Base-by-base conservation (phyloP, 1,284 basidiomycete genomes). In the Leccinum variabile region DNA sequence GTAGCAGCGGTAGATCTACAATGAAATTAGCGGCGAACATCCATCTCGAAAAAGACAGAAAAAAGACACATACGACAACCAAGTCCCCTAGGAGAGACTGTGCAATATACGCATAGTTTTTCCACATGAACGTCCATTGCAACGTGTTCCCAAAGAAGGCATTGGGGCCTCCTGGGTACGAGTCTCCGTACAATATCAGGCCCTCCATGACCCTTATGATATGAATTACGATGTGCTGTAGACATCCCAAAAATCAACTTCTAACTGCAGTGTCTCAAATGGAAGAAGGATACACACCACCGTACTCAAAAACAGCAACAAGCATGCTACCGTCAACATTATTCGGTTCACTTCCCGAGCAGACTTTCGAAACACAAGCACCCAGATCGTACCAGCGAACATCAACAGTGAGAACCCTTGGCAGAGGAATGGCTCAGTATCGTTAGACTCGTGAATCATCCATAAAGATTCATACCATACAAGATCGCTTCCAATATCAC, bases 321-420 rank as follows among this genome's bases (percentile, higher is more conserved):
- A 28, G 33, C 68, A 69, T 22, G 68, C 60, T n/a, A 50, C 60
- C 13, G 30, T 13, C 4, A 71, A 8, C 49, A 68, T 62, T 49
- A 41, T 69, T n/a, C 5, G 28, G 39, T 66, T 66, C 53, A 68
- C 49, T 7, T 28, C 22, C 18, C 22, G 37, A 3, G 59, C 52
- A 3, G 65, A 50, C 18, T 44, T 56, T 32, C 50, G 58, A 35
- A 44, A 59, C 10, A 28, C 41, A 10, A 69, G n/a, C 3, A 33
- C 56, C 69, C 67, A 68, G 18, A 71, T 49, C 11, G 69, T 60
- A 5, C 65, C 62, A 54, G 56, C 59, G 22, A 71, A 69, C 69
- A 69, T 68, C 50, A 68, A 37, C 44, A 71, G 57, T 11, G 68
- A 69, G 28, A 69, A 62, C 2, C 68, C 67, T 68, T 33, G 13